Evolutionary conservation across 1,139 yeast species (phyloP), one percentile per base, ranked within the genome.

Genomic region (Geotrichum bryndzae): DNA sequence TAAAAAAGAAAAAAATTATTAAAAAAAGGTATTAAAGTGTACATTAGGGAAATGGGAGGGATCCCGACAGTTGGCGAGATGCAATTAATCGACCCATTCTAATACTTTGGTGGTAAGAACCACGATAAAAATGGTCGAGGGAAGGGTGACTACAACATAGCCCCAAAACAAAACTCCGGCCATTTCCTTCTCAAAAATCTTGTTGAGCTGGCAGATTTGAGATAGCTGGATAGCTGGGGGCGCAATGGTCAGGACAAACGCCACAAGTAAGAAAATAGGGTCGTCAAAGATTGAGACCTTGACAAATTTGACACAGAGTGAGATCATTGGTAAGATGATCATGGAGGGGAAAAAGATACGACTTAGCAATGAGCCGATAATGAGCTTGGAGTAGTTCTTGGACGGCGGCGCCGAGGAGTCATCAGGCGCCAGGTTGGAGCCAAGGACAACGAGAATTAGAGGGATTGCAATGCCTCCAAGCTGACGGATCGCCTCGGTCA

Each of bases 381-480:
- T 82, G 66, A 89, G 84, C 63, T 83, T 79, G 35, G 76, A 74
- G 73, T 85, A 83, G 70, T 84, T 82, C 61, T 80, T 80, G 31
- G 88, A 82, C 11, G 84, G 68, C 0, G 81, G 65, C 73, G 81
- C 72, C 5, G 67, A 63, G 41, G 67, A 62, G 48, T 70, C 74
- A 61, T 74, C 73, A 5, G 80, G 80, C 5, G 77, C 77, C 48
- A 79, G 71, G 61, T 78, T 79, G 31, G 87, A 84, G 10, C 85
- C 90, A 64, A 85, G 77, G 5, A 85, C 87, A 58, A 85, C 82
- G 63, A 85, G 77, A 65, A 84, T 84, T 64, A 85, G 79, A 0
- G 99, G 99, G 67, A 91, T 89, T 1, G 98, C 94, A 23, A 92
- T 95, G 4, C 86, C 80, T 2, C 97, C 97, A 65, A 92, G 77